These are phyloP conservation scores for Xylaria scruposa DNA, from an alignment of 495 filamentous ascomycete species.

Conservation along the genomic window DNA sequence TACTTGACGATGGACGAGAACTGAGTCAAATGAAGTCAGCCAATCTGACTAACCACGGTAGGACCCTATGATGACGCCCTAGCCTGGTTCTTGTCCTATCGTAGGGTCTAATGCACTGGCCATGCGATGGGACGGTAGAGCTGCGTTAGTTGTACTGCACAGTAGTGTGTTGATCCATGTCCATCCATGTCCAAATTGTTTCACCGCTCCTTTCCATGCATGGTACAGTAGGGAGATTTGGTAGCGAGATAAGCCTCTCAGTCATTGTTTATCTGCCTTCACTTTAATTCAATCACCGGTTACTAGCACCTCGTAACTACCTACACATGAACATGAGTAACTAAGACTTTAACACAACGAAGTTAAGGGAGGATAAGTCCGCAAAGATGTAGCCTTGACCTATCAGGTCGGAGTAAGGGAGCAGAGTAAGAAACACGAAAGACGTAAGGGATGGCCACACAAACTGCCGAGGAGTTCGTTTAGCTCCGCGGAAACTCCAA, in stretches of 20 bases:
- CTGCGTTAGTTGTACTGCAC: neutral
- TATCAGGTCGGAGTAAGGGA: neutral
- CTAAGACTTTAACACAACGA: neutral
- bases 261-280: neutral
- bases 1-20: neutral
- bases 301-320: neutral
- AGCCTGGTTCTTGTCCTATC: slow-evolving; percentile 3
- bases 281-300: neutral
- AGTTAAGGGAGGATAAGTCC: neutral
- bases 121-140: slow-evolving; percentile 13
- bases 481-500: neutral
- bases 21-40: neutral
- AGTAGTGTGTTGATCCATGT: slow-evolving; percentile 11
- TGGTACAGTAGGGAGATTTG: neutral
- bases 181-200: neutral
- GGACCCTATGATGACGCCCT: neutral
- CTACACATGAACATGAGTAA: neutral
- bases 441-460: neutral
- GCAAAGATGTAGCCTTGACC: neutral
- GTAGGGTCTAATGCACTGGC: neutral
- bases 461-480: neutral
- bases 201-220: slow-evolving; percentile 20
- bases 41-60: neutral
- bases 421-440: neutral
- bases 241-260: slow-evolving; percentile 10